Conservation (phyloP, 768 basidiomycete species). For the Rhodocollybia butyracea region DNA sequence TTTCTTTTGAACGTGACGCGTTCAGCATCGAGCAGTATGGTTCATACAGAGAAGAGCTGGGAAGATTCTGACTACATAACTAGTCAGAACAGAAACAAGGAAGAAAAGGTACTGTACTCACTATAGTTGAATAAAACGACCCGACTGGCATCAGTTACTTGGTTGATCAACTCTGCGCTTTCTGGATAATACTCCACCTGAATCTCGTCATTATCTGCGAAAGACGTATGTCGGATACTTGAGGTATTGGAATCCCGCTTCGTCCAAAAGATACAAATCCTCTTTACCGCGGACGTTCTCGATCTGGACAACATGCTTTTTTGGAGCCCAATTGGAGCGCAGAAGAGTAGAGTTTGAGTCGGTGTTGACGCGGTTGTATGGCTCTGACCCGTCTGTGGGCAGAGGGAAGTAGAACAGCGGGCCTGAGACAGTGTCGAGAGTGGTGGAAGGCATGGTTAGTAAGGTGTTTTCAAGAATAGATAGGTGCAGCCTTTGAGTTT, state of each 20-base stretch:
- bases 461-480: background rate
- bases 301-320: slow-evolving; percentile 21
- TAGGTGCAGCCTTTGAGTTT: no score
- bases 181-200: slow-evolving; percentile 58
- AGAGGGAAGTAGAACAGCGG: slow-evolving; percentile 2
- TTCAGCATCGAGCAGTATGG: no score
- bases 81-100: background rate
- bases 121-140: slow-evolving; percentile 67
- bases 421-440: background rate
- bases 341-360: background rate
- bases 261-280: slow-evolving; percentile 41
- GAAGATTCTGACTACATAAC: no score
- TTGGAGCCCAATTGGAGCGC: background rate
- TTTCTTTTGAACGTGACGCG: no score
- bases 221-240: slow-evolving; percentile 38
- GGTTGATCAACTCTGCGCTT: slow-evolving; percentile 53
- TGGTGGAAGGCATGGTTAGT: slow-evolving; percentile 1
- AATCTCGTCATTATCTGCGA: slow-evolving; percentile 51
- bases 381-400: slow-evolving; percentile 4
- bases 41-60: no score
- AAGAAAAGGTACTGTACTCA: slow-evolving; percentile 24
- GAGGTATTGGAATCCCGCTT: slow-evolving; percentile 47
- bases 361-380: background rate
- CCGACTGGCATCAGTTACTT: slow-evolving; percentile 54
- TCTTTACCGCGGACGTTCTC: slow-evolving; percentile 56